Evolutionary conservation across 2,329 filamentous ascomycete genomes (phyloP).

Genomic region (Periconia macrospinosa): DNA sequence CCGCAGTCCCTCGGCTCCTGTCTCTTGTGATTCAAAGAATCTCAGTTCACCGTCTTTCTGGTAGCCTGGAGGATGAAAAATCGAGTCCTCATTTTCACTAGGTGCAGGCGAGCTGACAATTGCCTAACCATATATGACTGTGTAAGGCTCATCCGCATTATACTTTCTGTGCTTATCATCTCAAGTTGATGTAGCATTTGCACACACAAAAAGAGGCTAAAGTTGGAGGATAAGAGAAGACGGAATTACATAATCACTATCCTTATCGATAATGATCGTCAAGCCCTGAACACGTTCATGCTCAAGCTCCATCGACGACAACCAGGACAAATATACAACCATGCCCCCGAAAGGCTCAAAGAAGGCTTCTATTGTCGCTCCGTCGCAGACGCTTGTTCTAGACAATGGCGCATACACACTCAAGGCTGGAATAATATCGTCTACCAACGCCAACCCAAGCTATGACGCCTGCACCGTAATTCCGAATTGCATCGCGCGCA

Average conservation of each 20-base stretch:
- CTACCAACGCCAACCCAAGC: slow-evolving; percentile 28
- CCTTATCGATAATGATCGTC: neutral
- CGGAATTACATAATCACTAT: neutral
- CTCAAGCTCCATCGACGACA: neutral
- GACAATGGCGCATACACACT: slow-evolving; percentile 93
- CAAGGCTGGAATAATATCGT: slow-evolving; percentile 75
- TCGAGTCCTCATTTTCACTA: no score
- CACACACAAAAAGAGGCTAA: no score
- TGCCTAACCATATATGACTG: no score
- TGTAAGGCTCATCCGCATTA: no score
- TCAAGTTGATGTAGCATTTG: no score
- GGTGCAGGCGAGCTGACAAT: no score
- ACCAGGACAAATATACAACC: slow-evolving; percentile 1
- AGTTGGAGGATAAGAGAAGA: neutral
- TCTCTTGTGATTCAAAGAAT: no score
- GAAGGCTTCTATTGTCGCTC: slow-evolving; percentile 23
- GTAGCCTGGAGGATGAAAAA: no score
- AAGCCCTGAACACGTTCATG: neutral
- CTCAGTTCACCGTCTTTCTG: no score
- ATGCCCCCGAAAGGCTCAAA: slow-evolving; percentile 38
- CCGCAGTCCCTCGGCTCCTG: no score
- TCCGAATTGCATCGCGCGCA: slow-evolving; percentile 85
- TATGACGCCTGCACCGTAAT: slow-evolving; percentile 64
- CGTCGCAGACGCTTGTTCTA: slow-evolving; percentile 70
- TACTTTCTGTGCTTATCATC: no score